Percentiles rank a stretch among this genome's conserved stretches.
Conservation (phyloP, 345 rosid genomes). For the Camelina hispida region DNA sequence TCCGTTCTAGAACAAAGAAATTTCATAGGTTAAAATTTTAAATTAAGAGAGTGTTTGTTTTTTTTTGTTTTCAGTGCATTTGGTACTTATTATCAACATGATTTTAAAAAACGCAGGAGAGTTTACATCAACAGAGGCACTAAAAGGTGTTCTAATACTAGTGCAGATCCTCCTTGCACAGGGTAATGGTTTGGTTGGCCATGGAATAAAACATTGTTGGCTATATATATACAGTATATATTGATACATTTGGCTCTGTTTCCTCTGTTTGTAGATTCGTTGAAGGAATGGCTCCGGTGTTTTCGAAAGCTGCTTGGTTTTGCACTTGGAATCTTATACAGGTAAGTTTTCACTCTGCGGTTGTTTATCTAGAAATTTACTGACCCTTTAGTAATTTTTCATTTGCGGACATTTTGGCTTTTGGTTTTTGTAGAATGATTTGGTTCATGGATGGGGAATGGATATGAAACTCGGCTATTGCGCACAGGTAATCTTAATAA, state of each 20-base stretch:
- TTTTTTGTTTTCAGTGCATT: slow-evolving; percentile 7
- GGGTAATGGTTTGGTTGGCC: slow-evolving; percentile 58
- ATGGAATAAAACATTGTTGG: background rate
- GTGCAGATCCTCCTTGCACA: slow-evolving; percentile 95
- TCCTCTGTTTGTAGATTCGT: slow-evolving; percentile 66
- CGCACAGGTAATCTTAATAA: slow-evolving; percentile 65
- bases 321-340: slow-evolving; percentile 99
- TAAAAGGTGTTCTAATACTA: slow-evolving; percentile 62
- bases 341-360: slow-evolving; percentile 48
- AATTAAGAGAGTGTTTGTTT: background rate
- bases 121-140: slow-evolving; percentile 35
- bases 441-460: slow-evolving; percentile 99
- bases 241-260: slow-evolving; percentile 5
- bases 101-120: slow-evolving; percentile 35
- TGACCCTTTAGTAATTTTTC: slow-evolving; percentile 38
- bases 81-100: slow-evolving; percentile 25
- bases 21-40: slow-evolving; percentile 62
- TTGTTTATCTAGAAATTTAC: background rate
- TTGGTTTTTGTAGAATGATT: slow-evolving; percentile 72
- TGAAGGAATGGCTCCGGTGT: slow-evolving; percentile 99
- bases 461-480: slow-evolving; percentile 99
- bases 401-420: background rate
- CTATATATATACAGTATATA: background rate
- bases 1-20: slow-evolving; percentile 70
- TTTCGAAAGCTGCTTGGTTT: slow-evolving; percentile 97